Percentiles rank a stretch among this genome's conserved stretches.
These are phyloP conservation scores for Suillus decipiens DNA, from an alignment of 768 basidiomycete species.

Conservation along the genomic window DNA sequence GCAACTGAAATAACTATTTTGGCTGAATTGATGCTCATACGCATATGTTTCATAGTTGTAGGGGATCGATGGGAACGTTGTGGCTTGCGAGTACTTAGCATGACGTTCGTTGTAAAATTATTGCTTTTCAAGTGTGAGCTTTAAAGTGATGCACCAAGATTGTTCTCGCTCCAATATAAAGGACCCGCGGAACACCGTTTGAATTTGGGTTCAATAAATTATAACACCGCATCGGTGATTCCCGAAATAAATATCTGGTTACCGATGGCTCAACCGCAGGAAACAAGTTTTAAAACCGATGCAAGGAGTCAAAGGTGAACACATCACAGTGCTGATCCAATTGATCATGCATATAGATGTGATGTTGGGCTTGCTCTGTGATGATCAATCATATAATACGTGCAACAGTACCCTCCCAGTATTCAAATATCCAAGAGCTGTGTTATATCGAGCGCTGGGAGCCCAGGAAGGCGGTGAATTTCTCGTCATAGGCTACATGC, in stretches of 20 bases:
- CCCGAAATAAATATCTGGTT: too few relatives aligned
- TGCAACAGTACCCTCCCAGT: background rate
- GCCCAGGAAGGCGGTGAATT: too few relatives aligned
- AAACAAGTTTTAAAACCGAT: too few relatives aligned
- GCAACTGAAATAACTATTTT: slow-evolving; percentile 16
- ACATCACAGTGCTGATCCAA: background rate
- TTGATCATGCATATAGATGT: background rate
- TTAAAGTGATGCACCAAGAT: background rate
- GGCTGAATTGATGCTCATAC: background rate
- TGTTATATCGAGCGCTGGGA: background rate
- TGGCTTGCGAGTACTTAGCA: background rate
- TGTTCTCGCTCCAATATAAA: too few relatives aligned
- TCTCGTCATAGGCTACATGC: background rate
- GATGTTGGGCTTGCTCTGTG: background rate
- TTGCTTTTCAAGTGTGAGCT: background rate
- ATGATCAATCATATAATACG: background rate
- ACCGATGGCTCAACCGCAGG: too few relatives aligned
- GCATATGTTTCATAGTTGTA: background rate
- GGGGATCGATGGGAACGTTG: background rate
- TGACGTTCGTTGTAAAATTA: background rate
- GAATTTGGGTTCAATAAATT: too few relatives aligned
- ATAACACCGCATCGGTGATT: too few relatives aligned
- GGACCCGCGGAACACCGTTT: too few relatives aligned
- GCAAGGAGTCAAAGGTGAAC: background rate
- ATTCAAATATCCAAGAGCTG: background rate